Evolutionary conservation across 2,329 filamentous ascomycete genomes (phyloP).

Genomic region (Kalaharituber pfeilii): DNA sequence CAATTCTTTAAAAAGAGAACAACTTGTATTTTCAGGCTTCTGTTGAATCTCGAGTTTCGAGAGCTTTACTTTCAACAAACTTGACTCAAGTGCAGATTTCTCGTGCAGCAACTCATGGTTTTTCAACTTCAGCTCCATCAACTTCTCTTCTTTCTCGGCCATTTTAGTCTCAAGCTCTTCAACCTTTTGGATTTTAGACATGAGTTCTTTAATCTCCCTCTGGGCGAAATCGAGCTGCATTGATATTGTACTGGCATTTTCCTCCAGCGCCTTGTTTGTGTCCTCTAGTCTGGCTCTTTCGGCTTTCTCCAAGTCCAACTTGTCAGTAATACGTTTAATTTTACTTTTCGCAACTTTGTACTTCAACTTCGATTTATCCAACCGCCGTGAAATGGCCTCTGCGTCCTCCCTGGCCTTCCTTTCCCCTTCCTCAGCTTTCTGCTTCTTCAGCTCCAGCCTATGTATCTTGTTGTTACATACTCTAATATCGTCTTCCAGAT

Average conservation of each 20-base stretch:
- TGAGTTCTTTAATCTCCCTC: not conserved
- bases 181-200: not conserved
- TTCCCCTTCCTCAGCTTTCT: not conserved
- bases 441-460: not conserved
- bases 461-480: not conserved
- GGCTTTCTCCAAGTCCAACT: not conserved
- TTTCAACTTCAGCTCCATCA: no score
- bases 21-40: no score
- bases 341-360: no score
- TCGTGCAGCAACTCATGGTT: no score
- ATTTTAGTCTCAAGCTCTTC: not conserved
- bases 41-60: no score
- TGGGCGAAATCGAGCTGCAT: no score
- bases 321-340: no score
- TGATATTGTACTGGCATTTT: not conserved
- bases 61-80: no score
- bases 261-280: not conserved
- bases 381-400: not conserved
- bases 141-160: not conserved
- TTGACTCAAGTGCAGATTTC: no score
- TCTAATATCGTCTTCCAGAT: not conserved
- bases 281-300: not conserved
- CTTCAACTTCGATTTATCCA: not conserved
- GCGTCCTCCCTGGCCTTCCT: not conserved
- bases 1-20: no score